Conservation (phyloP, 306 rosid genomes). For the Ziziphus jujuba region DNA sequence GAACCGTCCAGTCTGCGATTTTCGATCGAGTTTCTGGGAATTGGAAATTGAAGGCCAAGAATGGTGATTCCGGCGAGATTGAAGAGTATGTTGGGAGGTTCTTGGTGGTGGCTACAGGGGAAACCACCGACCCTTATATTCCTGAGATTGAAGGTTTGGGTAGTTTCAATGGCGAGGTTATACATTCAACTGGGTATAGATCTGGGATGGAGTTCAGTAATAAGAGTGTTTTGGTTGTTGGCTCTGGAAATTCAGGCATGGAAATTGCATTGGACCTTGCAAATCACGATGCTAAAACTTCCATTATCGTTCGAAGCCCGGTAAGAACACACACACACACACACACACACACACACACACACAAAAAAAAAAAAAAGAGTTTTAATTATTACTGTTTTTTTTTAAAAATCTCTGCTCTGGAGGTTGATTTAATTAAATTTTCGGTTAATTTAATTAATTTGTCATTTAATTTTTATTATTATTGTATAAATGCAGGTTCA, state of each 20-base stretch:
- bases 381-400: too few relatives aligned
- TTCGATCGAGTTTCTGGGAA: slow-evolving; percentile 19
- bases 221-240: slow-evolving; percentile 65
- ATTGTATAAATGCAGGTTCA: slow-evolving; percentile 63
- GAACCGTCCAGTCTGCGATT: slow-evolving; percentile 43
- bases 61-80: slow-evolving; percentile 9
- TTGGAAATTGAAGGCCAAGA: slow-evolving; percentile 52
- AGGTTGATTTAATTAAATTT: too few relatives aligned
- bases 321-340: too few relatives aligned
- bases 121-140: slow-evolving; percentile 41
- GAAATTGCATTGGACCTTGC: slow-evolving; percentile 60
- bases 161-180: slow-evolving; percentile 42
- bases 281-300: slow-evolving; percentile 56
- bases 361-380: too few relatives aligned
- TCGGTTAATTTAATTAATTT: too few relatives aligned
- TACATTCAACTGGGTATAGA: slow-evolving; percentile 56
- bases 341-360: too few relatives aligned
- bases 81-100: slow-evolving; percentile 45
- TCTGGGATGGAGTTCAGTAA: slow-evolving; percentile 42
- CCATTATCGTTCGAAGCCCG: slow-evolving; percentile 62
- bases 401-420: too few relatives aligned
- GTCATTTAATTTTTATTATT: too few relatives aligned
- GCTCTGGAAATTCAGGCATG: slow-evolving; percentile 79
- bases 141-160: slow-evolving; percentile 53
- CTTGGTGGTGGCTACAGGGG: slow-evolving; percentile 74